Evolutionary conservation across 2,329 filamentous ascomycete genomes (phyloP).

Genomic region (Calycina marina): DNA sequence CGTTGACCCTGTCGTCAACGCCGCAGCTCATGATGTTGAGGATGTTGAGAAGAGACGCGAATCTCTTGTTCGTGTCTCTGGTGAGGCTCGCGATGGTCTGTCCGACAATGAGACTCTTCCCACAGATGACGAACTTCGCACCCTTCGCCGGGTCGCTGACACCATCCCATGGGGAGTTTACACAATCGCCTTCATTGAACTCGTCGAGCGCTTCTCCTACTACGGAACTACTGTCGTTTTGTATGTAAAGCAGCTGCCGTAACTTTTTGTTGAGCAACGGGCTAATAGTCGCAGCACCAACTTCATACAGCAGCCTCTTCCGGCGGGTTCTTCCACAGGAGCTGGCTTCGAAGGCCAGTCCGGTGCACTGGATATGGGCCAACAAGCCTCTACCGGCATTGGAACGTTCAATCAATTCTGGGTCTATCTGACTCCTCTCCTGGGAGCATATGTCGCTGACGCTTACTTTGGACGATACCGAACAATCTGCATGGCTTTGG

Average conservation of each 20-base stretch:
- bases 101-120: slow-evolving; percentile 6
- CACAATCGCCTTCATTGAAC: slow-evolving; percentile 46
- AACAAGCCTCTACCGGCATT: slow-evolving; percentile 33
- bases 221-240: slow-evolving; percentile 49
- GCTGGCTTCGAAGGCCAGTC: slow-evolving; percentile 27
- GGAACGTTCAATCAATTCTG: slow-evolving; percentile 35
- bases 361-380: slow-evolving; percentile 30
- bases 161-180: slow-evolving; percentile 17
- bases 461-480: slow-evolving; percentile 51
- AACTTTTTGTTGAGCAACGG: no score
- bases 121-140: slow-evolving; percentile 15
- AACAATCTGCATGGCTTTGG: slow-evolving; percentile 34
- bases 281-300: no score
- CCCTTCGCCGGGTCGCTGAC: slow-evolving; percentile 15
- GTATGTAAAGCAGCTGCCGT: slow-evolving; percentile 28
- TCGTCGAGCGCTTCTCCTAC: slow-evolving; percentile 51
- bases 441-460: slow-evolving; percentile 45
- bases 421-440: slow-evolving; percentile 33
- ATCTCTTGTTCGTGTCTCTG: no score
- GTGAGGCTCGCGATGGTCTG: background rate
- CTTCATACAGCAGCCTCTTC: slow-evolving; percentile 35
- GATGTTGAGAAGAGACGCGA: slow-evolving; percentile 1
- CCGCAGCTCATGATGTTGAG: slow-evolving; percentile 1
- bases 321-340: slow-evolving; percentile 28
- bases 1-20: background rate